Conservation (phyloP, 768 basidiomycete genomes). For the Dendrothele bispora region DNA sequence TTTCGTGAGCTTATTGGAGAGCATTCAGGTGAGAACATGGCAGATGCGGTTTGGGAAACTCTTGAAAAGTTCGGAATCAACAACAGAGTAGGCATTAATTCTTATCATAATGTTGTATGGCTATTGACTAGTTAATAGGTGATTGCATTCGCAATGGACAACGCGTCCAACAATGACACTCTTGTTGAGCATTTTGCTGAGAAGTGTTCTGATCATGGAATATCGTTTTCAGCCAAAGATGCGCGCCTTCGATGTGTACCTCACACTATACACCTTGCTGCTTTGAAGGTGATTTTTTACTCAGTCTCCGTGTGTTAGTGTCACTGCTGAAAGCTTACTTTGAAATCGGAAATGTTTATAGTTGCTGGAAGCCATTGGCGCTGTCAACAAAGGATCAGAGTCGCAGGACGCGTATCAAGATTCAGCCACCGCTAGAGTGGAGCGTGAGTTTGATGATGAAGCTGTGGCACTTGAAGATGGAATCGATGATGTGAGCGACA, state of each 20-base stretch:
- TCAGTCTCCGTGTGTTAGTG: no score
- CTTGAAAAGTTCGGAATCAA: constrained; percentile 18
- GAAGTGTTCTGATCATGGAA: background rate
- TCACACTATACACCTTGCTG: constrained; percentile 24
- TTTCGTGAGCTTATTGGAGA: constrained; percentile 25
- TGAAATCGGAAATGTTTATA: constrained; percentile 5
- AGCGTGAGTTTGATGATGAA: constrained; percentile 12
- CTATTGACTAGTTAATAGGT: constrained; percentile 8
- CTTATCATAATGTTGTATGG: background rate
- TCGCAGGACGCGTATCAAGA: constrained; percentile 24
- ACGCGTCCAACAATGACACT: no score
- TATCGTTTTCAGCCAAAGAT: constrained; percentile 14
- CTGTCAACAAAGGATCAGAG: constrained; percentile 10
- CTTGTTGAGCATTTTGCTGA: constrained; percentile 11
- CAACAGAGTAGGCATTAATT: constrained; percentile 4
- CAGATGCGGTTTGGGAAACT: constrained; percentile 18
- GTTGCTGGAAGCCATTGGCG: constrained; percentile 33
- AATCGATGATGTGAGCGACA: background rate
- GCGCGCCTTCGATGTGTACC: constrained; percentile 24
- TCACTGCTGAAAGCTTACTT: background rate
- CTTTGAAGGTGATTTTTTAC: constrained; percentile 23
- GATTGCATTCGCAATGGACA: constrained; percentile 16
- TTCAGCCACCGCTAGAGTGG: constrained; percentile 9
- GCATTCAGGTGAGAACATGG: constrained; percentile 29
- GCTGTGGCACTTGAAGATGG: constrained; percentile 13